Percentiles rank a stretch among this genome's conserved stretches.
Evolutionary conservation across 768 basidiomycete species (phyloP).

Genomic region (Rickenella mellea): DNA sequence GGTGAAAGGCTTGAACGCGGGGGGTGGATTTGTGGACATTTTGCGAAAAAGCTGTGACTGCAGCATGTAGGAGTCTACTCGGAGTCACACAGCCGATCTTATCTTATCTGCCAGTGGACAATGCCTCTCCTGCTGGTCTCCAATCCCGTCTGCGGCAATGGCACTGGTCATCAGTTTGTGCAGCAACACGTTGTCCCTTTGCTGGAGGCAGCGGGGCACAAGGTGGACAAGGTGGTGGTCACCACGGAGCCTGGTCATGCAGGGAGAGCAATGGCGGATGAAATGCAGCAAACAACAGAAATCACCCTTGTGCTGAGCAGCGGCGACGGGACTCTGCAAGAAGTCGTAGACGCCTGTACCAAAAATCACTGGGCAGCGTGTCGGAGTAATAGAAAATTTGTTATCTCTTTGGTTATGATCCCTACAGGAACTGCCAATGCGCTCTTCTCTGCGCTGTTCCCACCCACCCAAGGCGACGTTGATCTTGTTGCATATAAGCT

Average conservation of each 20-base stretch:
- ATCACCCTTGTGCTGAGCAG: conserved; percentile 57
- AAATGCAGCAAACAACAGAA: not conserved
- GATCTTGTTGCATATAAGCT: conserved; percentile 33
- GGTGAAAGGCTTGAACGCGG: conserved; percentile 60
- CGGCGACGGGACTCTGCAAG: conserved; percentile 90
- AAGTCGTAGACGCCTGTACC: conserved; percentile 62
- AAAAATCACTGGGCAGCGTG: conserved; percentile 8
- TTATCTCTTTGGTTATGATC: conserved; percentile 41
- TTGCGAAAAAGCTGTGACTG: not conserved
- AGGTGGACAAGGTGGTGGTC: conserved; percentile 29
- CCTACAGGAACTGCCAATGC: conserved; percentile 94
- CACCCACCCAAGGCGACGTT: conserved; percentile 17
- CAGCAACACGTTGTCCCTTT: conserved; percentile 54
- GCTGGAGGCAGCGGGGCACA: conserved; percentile 31
- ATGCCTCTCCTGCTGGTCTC: conserved; percentile 57
- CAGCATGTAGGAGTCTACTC: conserved; percentile 4
- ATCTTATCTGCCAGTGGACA: not conserved
- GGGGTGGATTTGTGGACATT: conserved; percentile 13
- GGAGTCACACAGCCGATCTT: not conserved
- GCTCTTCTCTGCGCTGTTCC: conserved; percentile 71
- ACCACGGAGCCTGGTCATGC: conserved; percentile 52
- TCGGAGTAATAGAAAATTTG: not conserved
- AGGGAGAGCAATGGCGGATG: conserved; percentile 19
- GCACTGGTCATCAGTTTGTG: conserved; percentile 47
- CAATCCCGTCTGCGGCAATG: conserved; percentile 68